Percentiles rank a stretch among this genome's conserved stretches.
phyloP scores from a whole-genome alignment of 352 stramenopile species.

The Pythium aquatile region DNA sequence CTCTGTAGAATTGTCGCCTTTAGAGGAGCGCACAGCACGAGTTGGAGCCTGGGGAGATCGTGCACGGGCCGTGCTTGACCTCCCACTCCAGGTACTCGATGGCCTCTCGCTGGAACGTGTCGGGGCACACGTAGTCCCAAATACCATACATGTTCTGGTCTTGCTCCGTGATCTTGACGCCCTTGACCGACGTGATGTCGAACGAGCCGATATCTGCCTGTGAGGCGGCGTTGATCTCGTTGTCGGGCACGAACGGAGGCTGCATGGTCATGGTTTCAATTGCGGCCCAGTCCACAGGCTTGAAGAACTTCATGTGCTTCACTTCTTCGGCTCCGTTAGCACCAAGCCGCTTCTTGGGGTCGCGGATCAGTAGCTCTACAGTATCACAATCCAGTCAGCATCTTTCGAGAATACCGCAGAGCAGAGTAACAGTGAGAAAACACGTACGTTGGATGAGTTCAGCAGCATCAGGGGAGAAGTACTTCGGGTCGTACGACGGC shows the following conservation, averaged over 20 bases:
- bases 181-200: slow-evolving; percentile 67
- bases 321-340: slow-evolving; percentile 71
- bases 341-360: slow-evolving; percentile 68
- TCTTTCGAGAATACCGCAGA: neutral
- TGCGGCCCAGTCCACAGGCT: slow-evolving; percentile 64
- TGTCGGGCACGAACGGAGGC: slow-evolving; percentile 76
- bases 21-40: slow-evolving; percentile 67
- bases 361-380: slow-evolving; percentile 71
- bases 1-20: neutral
- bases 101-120: slow-evolving; percentile 79
- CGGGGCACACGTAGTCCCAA: slow-evolving; percentile 74
- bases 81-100: slow-evolving; percentile 85
- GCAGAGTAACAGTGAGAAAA: neutral
- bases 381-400: slow-evolving; percentile 10
- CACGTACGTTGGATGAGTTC: slow-evolving; percentile 71
- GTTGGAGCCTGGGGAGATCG: slow-evolving; percentile 54
- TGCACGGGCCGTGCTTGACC: slow-evolving; percentile 74
- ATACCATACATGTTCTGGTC: slow-evolving; percentile 66
- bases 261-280: slow-evolving; percentile 69
- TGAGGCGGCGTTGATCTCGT: slow-evolving; percentile 83
- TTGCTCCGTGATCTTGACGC: slow-evolving; percentile 67
- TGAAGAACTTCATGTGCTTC: slow-evolving; percentile 81
- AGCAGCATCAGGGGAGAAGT: slow-evolving; percentile 74
- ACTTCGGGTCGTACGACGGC: slow-evolving; percentile 73
- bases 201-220: slow-evolving; percentile 82